Conservation (phyloP, 163 green algal species). For the Prototheca stagnorum region DNA sequence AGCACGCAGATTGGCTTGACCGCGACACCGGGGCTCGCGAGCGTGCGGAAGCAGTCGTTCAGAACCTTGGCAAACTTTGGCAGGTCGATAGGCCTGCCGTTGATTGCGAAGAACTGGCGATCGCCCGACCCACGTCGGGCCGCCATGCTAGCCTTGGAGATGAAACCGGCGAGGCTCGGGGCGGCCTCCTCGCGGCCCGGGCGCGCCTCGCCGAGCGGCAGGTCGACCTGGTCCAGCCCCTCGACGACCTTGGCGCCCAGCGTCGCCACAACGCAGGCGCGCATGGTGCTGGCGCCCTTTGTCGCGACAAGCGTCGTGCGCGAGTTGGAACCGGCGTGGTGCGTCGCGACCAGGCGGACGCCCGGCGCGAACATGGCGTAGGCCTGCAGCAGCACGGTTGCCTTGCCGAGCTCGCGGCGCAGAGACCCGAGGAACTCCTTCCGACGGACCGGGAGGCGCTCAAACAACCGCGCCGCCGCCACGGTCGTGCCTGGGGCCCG, state of each 20-base stretch:
- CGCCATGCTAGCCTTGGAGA: slow-evolving; percentile 38
- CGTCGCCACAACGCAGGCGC: not conserved
- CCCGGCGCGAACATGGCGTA: slow-evolving; percentile 37
- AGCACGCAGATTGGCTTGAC: slow-evolving; percentile 23
- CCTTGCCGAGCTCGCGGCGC: slow-evolving; percentile 66
- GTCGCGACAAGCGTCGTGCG: slow-evolving; percentile 46
- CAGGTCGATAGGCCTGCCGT: slow-evolving; percentile 81
- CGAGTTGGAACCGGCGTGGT: slow-evolving; percentile 25
- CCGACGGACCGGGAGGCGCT: slow-evolving; percentile 67
- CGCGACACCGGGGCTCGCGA: slow-evolving; percentile 16
- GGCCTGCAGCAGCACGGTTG: slow-evolving; percentile 62
- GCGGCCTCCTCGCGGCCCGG: not conserved
- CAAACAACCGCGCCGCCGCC: slow-evolving; percentile 67
- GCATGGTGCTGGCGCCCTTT: slow-evolving; percentile 7
- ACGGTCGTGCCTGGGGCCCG: slow-evolving; percentile 79
- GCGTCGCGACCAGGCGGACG: slow-evolving; percentile 56
- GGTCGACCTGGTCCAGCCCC: too few relatives aligned
- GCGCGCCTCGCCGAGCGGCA: too few relatives aligned
- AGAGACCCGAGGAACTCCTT: slow-evolving; percentile 75
- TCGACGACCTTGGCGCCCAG: not conserved
- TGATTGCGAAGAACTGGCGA: slow-evolving; percentile 86
- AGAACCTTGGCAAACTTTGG: slow-evolving; percentile 51
- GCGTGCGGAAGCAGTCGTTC: slow-evolving; percentile 57
- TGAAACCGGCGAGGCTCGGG: slow-evolving; percentile 16
- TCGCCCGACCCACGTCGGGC: slow-evolving; percentile 26